Base-by-base conservation (phyloP, 148 eudicot species). In the Drosera capensis region DNA sequence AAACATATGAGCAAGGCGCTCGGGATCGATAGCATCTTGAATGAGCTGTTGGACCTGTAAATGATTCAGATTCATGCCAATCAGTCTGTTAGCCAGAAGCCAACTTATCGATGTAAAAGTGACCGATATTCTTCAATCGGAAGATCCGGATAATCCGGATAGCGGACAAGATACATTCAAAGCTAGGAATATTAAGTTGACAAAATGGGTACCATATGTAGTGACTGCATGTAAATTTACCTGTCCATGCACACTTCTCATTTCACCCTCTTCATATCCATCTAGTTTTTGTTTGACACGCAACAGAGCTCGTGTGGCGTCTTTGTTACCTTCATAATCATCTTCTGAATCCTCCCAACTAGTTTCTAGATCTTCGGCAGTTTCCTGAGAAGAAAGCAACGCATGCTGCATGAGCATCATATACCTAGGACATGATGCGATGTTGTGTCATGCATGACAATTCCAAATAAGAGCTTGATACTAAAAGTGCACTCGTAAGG, bases 221-320 rank as follows among this genome's bases (percentile, higher is more conserved):
- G n/a, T n/a, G n/a, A n/a, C n/a, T n/a, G n/a, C n/a, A n/a, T n/a
- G n/a, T 23, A 44, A 25, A 59, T 24, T 66, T 70, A 90, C 95
- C 94, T 90, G 99, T 16, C 99, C 99, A 66, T 81, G 93, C 14
- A 71, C 75, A 55, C 99, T 90, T 70, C 93, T 78, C 87, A 84
- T 75, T 75, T 90, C 95, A 61, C 99, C 95, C 60, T 90, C 95
- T 77, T 90, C 99, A 53, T 90, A 90, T 56, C 99, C 99, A 64
- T 90, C 99, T 52, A 90, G 66, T 60, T 90, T 84, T 51, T 90
- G 99, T 61, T 84, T 90, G 49, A 90, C 95, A 52, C 99, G 99
- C 85, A 90, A 68, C 51, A 84, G 60, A 20, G 99, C 93, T 25
- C 99, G 90, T 26, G 99, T 67, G 23, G 99, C 99, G 78, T 90